Evolutionary conservation across 1,139 yeast genomes (phyloP), one percentile per base, ranked within the genome.

Genomic region (Sugiyamaella japonica): DNA sequence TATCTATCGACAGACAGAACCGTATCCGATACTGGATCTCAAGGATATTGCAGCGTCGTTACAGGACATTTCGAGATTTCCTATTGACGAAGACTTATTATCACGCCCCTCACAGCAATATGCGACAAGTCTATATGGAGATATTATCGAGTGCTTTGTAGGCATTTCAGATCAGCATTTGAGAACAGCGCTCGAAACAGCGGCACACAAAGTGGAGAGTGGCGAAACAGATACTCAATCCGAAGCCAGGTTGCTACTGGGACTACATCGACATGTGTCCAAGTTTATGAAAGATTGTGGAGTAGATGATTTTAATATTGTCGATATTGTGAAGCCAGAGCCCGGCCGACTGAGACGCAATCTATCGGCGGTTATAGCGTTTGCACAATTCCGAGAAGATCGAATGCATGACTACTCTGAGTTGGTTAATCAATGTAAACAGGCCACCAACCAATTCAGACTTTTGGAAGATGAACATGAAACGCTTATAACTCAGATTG

Each of bases 361-460:
- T 16, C 70, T 90, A 31, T 88, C 96, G 67, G 95, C 95, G 1
- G 84, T 90, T 50, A 86, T 89, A 15, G 89, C 90, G 66, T 90
- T 82, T 74, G 95, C 95, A 1, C 73, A 95, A 56, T 89, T 87
- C 64, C 77, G 96, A 61, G 96, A 89, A 63, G 88, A 84, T 60
- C 83, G 87, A 54, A 80, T 86, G 67, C 78, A 76, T 17, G 90
- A 83, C 62, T 84, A 87, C 63, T 90, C 85, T 56, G 79, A 78
- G 28, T 73, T 84, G 44, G 80, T 85, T 40, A 64, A 73, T 31
- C 65, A 73, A 12, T 50, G 53, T 40, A 71, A 77, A 37, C 70
- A 82, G 20, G 47, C 44, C 17, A 46, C 44, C 12, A 36, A 76
- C 29, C 73, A 75, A 55, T 66, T 73, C 37, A 67, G 71, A 47